Base-by-base conservation (phyloP, 257 asterid species). In the Lantana camara region DNA sequence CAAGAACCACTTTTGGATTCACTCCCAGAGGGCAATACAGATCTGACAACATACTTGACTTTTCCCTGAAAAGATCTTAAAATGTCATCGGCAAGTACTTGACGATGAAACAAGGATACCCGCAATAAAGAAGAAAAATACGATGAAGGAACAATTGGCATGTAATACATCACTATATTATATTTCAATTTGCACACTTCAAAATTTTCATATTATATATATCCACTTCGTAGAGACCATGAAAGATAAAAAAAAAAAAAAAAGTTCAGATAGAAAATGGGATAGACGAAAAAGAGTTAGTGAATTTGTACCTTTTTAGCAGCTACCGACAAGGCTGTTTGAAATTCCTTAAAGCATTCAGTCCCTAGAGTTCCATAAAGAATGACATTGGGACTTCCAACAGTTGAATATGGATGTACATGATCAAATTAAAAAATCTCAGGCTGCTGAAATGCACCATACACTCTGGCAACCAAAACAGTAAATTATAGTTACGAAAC, bases 341-440 rank as follows among this genome's bases (percentile, higher is more conserved):
- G 97, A 73, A 80, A 48, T 89, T 83, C n/a, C n/a, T n/a, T n/a
- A n/a, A n/a, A n/a, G n/a, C n/a, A n/a, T n/a, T n/a, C n/a, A n/a
- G n/a, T n/a, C 75, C 96, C 99, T 54, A 90, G 86, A 80, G 96
- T 85, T 68, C 97, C 99, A 81, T 93, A 90, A 54, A 93, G 85
- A 64, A 93, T 73, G 57, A 86, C 82, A 50, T 82, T 68, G 44
- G 83, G 83, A 72, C 83, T 80, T 78, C 95, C 95, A 71, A 74
- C 72, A 65, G 80, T 70, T 77, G 97, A 90, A 69, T 81, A 85
- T 14, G 90, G 94, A 75, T 93, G 97, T 69, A 90, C 80, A 69
- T 93, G 99, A 80, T 93, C 99, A 73, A 93, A 93, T 44, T 90
- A 95, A 65, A 90, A 93, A 60, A 90, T 80, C 78, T 93, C 97